A percentile compares a stretch with the other conserved stretches of the same genome.
These are phyloP conservation scores for Lyophyllum semitale DNA, from an alignment of 768 basidiomycete species.

Conservation along the genomic window DNA sequence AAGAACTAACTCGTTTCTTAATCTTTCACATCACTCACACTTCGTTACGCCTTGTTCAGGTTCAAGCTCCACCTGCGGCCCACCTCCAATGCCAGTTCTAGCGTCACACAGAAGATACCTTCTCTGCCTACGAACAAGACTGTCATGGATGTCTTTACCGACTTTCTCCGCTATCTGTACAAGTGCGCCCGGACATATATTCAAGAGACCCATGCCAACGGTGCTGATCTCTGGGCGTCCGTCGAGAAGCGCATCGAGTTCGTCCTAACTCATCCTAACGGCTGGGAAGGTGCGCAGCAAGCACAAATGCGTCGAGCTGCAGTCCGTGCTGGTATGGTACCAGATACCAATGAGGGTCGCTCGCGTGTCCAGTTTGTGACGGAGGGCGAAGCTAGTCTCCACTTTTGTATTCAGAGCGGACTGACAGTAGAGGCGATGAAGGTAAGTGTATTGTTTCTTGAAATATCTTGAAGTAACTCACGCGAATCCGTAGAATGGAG, in stretches of 20 bases:
- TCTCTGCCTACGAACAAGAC: constrained; percentile 44
- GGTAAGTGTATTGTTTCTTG: constrained; percentile 15
- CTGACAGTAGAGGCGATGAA: constrained; percentile 33
- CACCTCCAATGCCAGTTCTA: constrained; percentile 18
- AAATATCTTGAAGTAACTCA: neutral
- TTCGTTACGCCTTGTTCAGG: constrained; percentile 17
- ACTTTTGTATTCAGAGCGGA: too few species aligned
- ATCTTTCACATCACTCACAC: constrained; percentile 16
- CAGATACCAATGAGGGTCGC: constrained; percentile 37
- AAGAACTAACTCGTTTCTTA: constrained; percentile 3
- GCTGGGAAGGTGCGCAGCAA: constrained; percentile 58
- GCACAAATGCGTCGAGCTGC: constrained; percentile 53
- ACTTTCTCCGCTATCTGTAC: constrained; percentile 51
- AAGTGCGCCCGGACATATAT: constrained; percentile 41
- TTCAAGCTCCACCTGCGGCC: constrained; percentile 36
- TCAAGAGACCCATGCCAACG: constrained; percentile 44
- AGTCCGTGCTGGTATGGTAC: constrained; percentile 48
- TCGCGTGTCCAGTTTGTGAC: too few species aligned
- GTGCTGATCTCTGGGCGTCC: constrained; percentile 41
- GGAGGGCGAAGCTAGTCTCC: too few species aligned
- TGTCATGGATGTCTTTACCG: constrained; percentile 44
- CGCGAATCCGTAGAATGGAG: constrained; percentile 30
- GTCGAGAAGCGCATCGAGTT: too few species aligned
- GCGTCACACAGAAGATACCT: constrained; percentile 22
- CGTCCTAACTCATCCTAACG: too few species aligned